These are phyloP conservation scores for Nannochloropsis granulata DNA, from an alignment of 108 stramenopile genomes.

Conservation along the genomic window DNA sequence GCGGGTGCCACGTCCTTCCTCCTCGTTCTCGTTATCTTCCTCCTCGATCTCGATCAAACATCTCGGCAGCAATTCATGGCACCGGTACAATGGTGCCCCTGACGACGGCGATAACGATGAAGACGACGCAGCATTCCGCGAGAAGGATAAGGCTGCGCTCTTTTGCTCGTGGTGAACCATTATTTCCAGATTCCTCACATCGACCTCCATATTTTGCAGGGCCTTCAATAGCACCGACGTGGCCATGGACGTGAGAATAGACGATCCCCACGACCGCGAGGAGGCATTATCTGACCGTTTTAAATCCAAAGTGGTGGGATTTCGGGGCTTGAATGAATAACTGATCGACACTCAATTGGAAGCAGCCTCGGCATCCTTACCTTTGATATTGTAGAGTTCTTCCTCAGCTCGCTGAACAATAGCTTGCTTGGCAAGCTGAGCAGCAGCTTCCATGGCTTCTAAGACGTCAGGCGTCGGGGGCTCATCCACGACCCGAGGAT, in stretches of 20 bases:
- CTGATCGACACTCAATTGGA: too few species aligned
- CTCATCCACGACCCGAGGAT: background rate
- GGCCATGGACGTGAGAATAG: background rate
- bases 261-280: background rate
- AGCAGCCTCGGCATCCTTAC: background rate
- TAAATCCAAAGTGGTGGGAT: too few species aligned
- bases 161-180: background rate
- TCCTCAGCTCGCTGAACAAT: background rate
- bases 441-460: background rate
- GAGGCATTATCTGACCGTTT: background rate
- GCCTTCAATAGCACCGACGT: background rate
- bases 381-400: background rate
- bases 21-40: too few species aligned
- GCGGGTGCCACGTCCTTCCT: too few species aligned
- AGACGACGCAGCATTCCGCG: background rate
- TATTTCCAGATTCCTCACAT: background rate
- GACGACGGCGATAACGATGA: background rate
- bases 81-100: background rate
- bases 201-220: background rate
- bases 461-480: background rate
- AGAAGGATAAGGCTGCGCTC: background rate
- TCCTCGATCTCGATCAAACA: too few species aligned
- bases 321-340: too few species aligned
- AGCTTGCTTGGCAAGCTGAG: background rate
- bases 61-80: background rate